phyloP scores from a whole-genome alignment of 2,329 filamentous ascomycete species.

The Polychaeton citri region DNA sequence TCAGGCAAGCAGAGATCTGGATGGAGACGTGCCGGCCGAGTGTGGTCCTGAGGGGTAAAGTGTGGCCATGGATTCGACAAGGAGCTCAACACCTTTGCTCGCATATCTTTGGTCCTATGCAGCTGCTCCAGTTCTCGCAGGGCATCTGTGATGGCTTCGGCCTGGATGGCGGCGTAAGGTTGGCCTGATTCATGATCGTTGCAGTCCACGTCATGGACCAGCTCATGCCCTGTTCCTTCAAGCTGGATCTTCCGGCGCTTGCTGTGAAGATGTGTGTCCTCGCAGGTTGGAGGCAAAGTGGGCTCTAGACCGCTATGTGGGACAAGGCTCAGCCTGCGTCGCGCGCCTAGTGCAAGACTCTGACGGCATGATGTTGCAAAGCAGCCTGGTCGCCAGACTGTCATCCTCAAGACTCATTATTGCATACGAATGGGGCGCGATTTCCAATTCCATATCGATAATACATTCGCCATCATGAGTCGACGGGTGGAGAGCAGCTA shows the following conservation, averaged over 20 bases:
- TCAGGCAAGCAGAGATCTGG: conserved; percentile 5
- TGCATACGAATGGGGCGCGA: too few relatives aligned
- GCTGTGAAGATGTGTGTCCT: neutral
- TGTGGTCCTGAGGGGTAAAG: too few relatives aligned
- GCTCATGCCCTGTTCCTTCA: too few relatives aligned
- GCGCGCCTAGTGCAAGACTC: too few relatives aligned
- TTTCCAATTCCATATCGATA: too few relatives aligned
- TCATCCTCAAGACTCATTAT: neutral
- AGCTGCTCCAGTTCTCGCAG: conserved; percentile 11
- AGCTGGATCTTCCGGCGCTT: neutral
- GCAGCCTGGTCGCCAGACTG: neutral
- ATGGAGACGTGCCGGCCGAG: neutral
- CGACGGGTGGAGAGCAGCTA: too few relatives aligned
- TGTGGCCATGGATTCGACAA: conserved; percentile 16
- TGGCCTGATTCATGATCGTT: neutral
- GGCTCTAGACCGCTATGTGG: neutral
- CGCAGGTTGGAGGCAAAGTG: neutral
- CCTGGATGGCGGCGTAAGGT: conserved; percentile 6
- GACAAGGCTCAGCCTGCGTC: too few relatives aligned
- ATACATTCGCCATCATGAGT: too few relatives aligned
- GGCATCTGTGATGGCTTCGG: conserved; percentile 2
- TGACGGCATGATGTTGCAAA: too few relatives aligned
- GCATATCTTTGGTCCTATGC: conserved; percentile 9
- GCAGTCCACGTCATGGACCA: too few relatives aligned
- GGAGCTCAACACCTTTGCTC: conserved; percentile 9